Percentiles rank a stretch among this genome's conserved stretches.
Conservation (phyloP, 1,139 yeast genomes). For the Kodamaea anthophila region DNA sequence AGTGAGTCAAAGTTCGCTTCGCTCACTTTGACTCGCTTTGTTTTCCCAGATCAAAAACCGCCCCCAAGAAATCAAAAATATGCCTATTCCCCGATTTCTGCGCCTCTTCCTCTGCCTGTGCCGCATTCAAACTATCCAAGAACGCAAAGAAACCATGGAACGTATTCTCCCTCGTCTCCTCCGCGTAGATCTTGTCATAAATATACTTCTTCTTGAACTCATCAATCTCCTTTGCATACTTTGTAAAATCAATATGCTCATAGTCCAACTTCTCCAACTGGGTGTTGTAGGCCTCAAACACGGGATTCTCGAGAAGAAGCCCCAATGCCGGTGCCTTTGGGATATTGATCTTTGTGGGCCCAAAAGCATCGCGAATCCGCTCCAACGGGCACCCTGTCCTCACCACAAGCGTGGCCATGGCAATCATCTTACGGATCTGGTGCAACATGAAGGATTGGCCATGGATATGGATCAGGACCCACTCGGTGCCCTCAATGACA, state of each 20-base stretch:
- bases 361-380: slow-evolving; percentile 76
- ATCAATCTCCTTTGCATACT: slow-evolving; percentile 65
- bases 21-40: no score
- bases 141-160: slow-evolving; percentile 86
- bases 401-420: slow-evolving; percentile 83
- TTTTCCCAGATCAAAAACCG: slow-evolving; percentile 36
- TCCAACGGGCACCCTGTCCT: slow-evolving; percentile 79
- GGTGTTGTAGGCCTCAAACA: slow-evolving; percentile 77
- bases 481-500: slow-evolving; percentile 87
- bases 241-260: slow-evolving; percentile 64
- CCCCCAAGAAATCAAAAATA: slow-evolving; percentile 73
- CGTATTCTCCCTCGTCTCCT: slow-evolving; percentile 81
- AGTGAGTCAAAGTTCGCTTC: no score
- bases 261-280: slow-evolving; percentile 74
- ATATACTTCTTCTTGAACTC: slow-evolving; percentile 82
- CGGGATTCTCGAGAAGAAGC: slow-evolving; percentile 82
- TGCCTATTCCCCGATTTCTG: slow-evolving; percentile 29
- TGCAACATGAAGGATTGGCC: slow-evolving; percentile 98
- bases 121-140: slow-evolving; percentile 43
- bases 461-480: slow-evolving; percentile 94
- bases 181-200: slow-evolving; percentile 86
- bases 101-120: slow-evolving; percentile 12
- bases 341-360: slow-evolving; percentile 67
- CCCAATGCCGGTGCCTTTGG: slow-evolving; percentile 99
- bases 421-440: slow-evolving; percentile 97